Evolutionary conservation across 306 rosid genomes (phyloP), one percentile per base, ranked within the genome.

Genomic region (Begonia peltatifolia): DNA sequence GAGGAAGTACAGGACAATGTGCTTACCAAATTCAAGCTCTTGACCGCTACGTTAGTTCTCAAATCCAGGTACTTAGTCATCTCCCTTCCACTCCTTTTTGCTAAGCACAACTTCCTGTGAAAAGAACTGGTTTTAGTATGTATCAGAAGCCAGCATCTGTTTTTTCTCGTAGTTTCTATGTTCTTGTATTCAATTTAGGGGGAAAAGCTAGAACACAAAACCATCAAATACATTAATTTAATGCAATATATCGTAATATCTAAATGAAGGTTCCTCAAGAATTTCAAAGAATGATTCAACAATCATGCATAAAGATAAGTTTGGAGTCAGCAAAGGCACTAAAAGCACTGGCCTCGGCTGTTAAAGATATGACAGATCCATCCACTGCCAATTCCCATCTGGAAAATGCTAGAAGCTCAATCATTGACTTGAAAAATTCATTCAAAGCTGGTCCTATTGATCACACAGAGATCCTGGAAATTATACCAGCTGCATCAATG

Each of bases 21-120:
- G 94, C 93, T 35, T 90, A 77, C 68, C 80, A 73, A 52, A 79
- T 86, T 60, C 92, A 90, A 68, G 78, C 94, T 55, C 76, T 90
- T 16, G 69, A 68, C 66, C 46, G 47, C 44, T 71, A 75, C 64
- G 63, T 79, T 51, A 55, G 61, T 56, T 61, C 86, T 22, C 69
- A 74, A 64, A 61, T 67, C 43, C 81, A 68, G 47, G 94, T 80
- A 83, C 63, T 56, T 14, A 50, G 52, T 62, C 62, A 14, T 53
- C 11, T 14, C 62, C 15, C 7, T 54, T 53, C 55, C 9, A 30
- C 38, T 30, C 9, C 38, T 30, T 30, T 47, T 35, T 7, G 15
- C 15, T 10, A 46, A 11, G 14, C 15, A 46, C 2, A 10, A 46
- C 11, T 46, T 46, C 49, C 22, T 56, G 30, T 9, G 2, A n/a